Evolutionary conservation across 1,284 basidiomycete species (phyloP), one percentile per base, ranked within the genome.

Genomic region (Naganishia cerealis): DNA sequence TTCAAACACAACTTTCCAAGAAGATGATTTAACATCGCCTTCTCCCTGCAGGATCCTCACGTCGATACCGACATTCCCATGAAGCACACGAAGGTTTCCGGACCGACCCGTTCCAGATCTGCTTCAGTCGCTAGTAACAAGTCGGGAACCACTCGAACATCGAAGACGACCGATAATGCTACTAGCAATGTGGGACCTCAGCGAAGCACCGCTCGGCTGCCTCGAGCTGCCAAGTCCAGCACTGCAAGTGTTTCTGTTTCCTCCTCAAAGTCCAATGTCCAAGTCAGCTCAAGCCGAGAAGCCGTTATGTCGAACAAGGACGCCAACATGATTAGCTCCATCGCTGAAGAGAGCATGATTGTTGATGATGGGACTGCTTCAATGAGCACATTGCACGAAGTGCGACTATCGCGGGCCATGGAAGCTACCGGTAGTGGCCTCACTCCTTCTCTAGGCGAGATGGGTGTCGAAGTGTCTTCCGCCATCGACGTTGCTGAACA

Each of bases 291-390:
- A 9, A 63, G 61, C 46, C 57, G 57, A 48, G 57, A 59, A 48
- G 39, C 40, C 57, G 57, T 48, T 24, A 29, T 18, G 26, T 26
- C 42, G 15, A 43, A 29, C 21, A 53, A 63, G 61, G 62, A 68
- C 71, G 38, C 69, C 72, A 18, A 73, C 74, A 43, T 74, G 74
- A 29, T 79, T 78, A 68, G 78, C 77, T 39, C 75, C 74, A 39
- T 76, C 77, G 38, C 77, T 77, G 48, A 59, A 73, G 38, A 71
- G 66, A 53, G 67, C 71, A 65, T 65, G 67, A 66, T 68, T 21
- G 69, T 52, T 9, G 52, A 72, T 66, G 40, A 56, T 67, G 50
- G 39, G 39, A 55, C 65, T 33, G 63, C 71, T 12, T 66, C 70
- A 18, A 67, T 69, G 9, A 72, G 72, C 16, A 68, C 66, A 39